phyloP scores from a whole-genome alignment of 75 land plant species.

The Ceratopteris richardii region DNA sequence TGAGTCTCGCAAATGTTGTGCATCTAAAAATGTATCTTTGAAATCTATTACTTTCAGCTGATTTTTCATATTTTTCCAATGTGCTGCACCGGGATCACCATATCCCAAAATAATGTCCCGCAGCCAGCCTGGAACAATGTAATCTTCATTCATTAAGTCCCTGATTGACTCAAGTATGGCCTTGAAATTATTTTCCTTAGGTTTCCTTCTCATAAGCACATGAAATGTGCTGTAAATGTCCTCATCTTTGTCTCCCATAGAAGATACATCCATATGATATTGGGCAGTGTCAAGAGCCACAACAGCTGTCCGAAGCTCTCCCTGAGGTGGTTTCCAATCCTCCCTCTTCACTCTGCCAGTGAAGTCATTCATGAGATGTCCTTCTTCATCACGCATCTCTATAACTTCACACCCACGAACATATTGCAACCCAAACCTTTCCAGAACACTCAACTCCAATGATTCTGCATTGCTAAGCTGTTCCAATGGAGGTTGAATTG shows the following conservation, averaged over 20 bases:
- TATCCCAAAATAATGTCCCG: conserved; percentile 91
- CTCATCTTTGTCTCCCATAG: conserved; percentile 62
- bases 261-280: conserved; percentile 83
- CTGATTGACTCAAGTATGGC: conserved; percentile 97
- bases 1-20: conserved; percentile 64
- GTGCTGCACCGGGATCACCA: conserved; percentile 95
- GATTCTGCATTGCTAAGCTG: conserved; percentile 64
- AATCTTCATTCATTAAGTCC: conserved; percentile 94
- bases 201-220: conserved; percentile 89
- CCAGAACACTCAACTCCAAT: conserved; percentile 64
- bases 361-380: conserved; percentile 93
- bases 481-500: conserved; percentile 77
- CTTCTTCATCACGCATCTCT: conserved; percentile 91
- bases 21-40: conserved; percentile 94
- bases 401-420: conserved; percentile 98
- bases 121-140: conserved; percentile 94
- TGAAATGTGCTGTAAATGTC: conserved; percentile 88
- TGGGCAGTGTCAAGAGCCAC: conserved; percentile 92
- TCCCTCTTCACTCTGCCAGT: conserved; percentile 90
- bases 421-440: conserved; percentile 78
- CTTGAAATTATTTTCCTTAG: conserved; percentile 98
- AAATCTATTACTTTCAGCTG: conserved; percentile 74
- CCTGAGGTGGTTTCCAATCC: conserved; percentile 97
- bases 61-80: conserved; percentile 90
- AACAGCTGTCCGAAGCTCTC: conserved; percentile 77